Conservation (phyloP, 2,329 filamentous ascomycete genomes). For the Aspergillus eucalypticola region DNA sequence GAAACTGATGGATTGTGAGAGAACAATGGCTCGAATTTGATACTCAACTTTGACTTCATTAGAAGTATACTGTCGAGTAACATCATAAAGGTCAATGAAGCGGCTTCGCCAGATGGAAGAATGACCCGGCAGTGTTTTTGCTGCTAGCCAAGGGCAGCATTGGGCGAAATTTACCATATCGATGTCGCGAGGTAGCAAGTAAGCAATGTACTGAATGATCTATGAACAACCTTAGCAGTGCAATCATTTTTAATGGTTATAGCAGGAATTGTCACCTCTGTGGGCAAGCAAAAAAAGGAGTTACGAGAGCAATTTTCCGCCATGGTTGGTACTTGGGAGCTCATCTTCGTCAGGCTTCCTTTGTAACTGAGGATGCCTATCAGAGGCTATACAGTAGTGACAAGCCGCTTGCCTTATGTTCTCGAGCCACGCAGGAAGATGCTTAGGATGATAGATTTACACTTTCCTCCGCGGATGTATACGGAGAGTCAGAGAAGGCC, state of each 20-base stretch:
- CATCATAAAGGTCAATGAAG: constrained; percentile 38
- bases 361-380: background rate
- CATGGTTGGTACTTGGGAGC: background rate
- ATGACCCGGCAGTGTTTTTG: constrained; percentile 26
- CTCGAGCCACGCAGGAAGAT: no score
- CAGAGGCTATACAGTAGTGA: no score
- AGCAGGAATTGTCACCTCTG: constrained; percentile 12
- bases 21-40: constrained; percentile 36
- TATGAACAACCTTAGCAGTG: constrained; percentile 11
- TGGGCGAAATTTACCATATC: constrained; percentile 35
- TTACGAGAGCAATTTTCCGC: background rate
- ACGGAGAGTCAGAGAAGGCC: no score
- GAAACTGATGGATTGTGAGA: constrained; percentile 32
- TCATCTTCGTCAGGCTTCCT: background rate
- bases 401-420: no score
- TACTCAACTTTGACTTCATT: constrained; percentile 37
- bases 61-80: constrained; percentile 21
- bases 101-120: constrained; percentile 38
- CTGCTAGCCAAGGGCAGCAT: constrained; percentile 28
- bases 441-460: no score
- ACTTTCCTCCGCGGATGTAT: no score
- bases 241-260: background rate
- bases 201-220: constrained; percentile 37
- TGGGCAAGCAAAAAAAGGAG: constrained; percentile 10
- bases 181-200: constrained; percentile 28